Evolutionary conservation across 2,329 filamentous ascomycete species (phyloP).

Genomic region (Cercospora zeae-maydis): DNA sequence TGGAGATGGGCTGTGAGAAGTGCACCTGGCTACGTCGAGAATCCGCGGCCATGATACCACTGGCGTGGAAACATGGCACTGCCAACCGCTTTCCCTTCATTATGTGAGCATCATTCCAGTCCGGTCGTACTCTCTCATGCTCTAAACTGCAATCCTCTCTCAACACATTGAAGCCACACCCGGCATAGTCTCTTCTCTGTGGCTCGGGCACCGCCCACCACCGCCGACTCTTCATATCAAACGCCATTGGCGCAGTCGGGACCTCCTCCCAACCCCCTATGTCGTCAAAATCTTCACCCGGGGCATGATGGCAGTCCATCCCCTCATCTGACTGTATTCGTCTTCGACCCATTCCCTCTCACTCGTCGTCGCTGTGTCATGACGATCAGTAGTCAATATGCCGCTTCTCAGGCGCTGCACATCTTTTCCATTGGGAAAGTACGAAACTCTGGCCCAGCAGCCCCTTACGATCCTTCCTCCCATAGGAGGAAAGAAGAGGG

Average conservation of each 20-base stretch:
- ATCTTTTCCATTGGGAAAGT: neutral
- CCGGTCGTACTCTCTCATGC: neutral
- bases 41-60: too few relatives aligned
- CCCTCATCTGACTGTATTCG: neutral
- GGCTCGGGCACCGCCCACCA: neutral
- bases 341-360: neutral
- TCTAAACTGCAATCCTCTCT: neutral
- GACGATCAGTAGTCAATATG: neutral
- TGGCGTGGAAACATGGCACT: too few relatives aligned
- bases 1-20: too few relatives aligned
- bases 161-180: conserved; percentile 1
- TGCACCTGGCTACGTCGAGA: too few relatives aligned
- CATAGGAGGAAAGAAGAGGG: conserved; percentile 8
- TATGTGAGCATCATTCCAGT: too few relatives aligned
- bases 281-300: neutral
- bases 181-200: neutral
- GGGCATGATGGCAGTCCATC: neutral
- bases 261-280: neutral
- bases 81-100: too few relatives aligned
- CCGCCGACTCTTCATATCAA: neutral
- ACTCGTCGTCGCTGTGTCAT: neutral
- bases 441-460: neutral
- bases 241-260: neutral
- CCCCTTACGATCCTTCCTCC: neutral
- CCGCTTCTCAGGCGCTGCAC: neutral